Conservation (phyloP, 495 filamentous ascomycete genomes). For the Rusavskia elegans region DNA sequence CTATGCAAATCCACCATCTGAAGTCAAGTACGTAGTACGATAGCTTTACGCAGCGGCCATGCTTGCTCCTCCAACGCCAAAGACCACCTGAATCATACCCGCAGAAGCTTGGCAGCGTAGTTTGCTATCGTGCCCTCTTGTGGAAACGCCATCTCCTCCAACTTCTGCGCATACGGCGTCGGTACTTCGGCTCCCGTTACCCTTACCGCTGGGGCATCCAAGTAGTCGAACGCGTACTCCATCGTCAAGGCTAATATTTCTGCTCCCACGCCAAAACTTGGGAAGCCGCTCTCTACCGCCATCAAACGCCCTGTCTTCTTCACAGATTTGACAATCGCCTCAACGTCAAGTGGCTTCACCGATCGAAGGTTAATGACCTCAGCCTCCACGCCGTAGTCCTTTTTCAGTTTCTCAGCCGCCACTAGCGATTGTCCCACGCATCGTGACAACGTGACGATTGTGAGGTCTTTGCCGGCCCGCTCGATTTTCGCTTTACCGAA, state of each 20-base stretch:
- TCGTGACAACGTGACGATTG: conserved; percentile 85
- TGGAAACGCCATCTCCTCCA: conserved; percentile 89
- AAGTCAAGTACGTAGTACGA: background rate
- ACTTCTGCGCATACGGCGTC: conserved; percentile 74
- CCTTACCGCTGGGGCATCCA: conserved; percentile 81
- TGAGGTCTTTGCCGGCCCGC: conserved; percentile 86
- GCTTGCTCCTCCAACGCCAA: background rate
- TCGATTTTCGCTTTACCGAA: conserved; percentile 99
- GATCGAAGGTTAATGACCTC: conserved; percentile 98
- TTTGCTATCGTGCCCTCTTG: conserved; percentile 66
- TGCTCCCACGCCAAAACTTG: conserved; percentile 76
- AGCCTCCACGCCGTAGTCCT: conserved; percentile 87
- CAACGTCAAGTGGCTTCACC: conserved; percentile 89
- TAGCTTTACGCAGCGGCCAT: background rate
- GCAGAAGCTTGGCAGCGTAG: conserved; percentile 70
- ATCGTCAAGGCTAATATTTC: conserved; percentile 88
- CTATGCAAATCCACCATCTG: background rate
- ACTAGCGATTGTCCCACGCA: conserved; percentile 85
- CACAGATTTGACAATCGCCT: conserved; percentile 85
- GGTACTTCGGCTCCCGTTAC: conserved; percentile 94
- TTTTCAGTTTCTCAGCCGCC: conserved; percentile 77
- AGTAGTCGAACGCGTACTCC: conserved; percentile 97
- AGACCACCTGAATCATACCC: conserved; percentile 23
- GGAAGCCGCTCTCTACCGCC: conserved; percentile 90
- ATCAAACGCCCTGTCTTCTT: conserved; percentile 95